A percentile compares a stretch with the other conserved stretches of the same genome.
phyloP scores from a whole-genome alignment of 306 rosid genomes.

The Begonia loranthoides region DNA sequence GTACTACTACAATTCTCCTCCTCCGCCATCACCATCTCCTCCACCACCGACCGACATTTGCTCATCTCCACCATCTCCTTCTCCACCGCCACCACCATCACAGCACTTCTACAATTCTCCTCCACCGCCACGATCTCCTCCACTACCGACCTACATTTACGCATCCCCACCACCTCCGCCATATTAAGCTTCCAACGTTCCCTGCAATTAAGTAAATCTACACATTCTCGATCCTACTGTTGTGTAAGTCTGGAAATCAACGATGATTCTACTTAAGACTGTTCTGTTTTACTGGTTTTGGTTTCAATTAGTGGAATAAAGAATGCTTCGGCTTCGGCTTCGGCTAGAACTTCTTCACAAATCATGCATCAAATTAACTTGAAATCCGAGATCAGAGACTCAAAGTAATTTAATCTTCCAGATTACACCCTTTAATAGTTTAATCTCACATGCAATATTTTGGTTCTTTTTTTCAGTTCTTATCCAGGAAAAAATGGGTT shows the following conservation, averaged over 20 bases:
- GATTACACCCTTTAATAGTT: no score
- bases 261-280: background rate
- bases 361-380: background rate
- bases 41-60: background rate
- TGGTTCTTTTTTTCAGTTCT: no score
- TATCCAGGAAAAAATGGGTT: no score
- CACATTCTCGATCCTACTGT: no score
- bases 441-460: no score
- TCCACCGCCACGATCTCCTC: no score
- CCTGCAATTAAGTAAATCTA: background rate
- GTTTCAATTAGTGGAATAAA: background rate
- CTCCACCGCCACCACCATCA: no score
- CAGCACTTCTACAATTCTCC: no score
- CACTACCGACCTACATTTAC: no score
- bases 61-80: background rate
- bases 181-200: background rate
- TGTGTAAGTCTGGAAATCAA: no score
- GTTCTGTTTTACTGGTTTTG: background rate
- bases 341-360: background rate
- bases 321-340: background rate
- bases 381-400: background rate
- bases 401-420: no score
- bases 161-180: background rate
- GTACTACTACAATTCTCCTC: background rate
- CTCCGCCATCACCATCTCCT: background rate